phyloP scores from a whole-genome alignment of 306 rosid species.

The Corylus americana region DNA sequence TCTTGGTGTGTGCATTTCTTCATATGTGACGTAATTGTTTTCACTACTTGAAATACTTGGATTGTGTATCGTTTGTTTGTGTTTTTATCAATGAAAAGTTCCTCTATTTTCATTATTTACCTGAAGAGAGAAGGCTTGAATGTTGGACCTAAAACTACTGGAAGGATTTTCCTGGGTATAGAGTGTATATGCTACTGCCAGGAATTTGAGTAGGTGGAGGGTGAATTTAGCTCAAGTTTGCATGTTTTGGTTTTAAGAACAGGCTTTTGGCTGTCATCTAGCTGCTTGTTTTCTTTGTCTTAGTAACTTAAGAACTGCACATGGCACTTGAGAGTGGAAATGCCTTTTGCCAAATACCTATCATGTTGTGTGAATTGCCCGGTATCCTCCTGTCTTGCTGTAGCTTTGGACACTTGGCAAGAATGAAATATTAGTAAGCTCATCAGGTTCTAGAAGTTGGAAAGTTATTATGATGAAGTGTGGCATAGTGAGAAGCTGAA shows the following conservation, averaged over 20 bases:
- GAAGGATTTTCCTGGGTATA: too few relatives aligned
- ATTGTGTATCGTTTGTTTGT: background rate
- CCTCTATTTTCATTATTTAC: too few relatives aligned
- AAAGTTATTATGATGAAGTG: too few relatives aligned
- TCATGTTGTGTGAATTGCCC: background rate
- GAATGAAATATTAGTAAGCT: background rate
- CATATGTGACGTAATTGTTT: background rate
- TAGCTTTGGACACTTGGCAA: background rate
- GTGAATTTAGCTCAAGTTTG: background rate
- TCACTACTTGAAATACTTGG: background rate
- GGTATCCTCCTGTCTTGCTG: background rate
- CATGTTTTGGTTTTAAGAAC: background rate
- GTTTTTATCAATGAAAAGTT: too few relatives aligned
- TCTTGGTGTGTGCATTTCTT: background rate
- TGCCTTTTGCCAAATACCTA: background rate
- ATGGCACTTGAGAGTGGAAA: background rate
- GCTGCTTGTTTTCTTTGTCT: background rate
- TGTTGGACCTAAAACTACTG: too few relatives aligned
- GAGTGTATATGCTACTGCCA: background rate
- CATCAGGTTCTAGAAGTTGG: background rate
- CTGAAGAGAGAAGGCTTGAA: too few relatives aligned
- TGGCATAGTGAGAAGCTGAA: too few relatives aligned
- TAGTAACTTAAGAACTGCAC: background rate
- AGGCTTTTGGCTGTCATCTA: background rate
- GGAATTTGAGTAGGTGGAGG: background rate